These are phyloP conservation scores for Skeletonema costatum DNA, from an alignment of 108 stramenopile genomes.

Conservation along the genomic window DNA sequence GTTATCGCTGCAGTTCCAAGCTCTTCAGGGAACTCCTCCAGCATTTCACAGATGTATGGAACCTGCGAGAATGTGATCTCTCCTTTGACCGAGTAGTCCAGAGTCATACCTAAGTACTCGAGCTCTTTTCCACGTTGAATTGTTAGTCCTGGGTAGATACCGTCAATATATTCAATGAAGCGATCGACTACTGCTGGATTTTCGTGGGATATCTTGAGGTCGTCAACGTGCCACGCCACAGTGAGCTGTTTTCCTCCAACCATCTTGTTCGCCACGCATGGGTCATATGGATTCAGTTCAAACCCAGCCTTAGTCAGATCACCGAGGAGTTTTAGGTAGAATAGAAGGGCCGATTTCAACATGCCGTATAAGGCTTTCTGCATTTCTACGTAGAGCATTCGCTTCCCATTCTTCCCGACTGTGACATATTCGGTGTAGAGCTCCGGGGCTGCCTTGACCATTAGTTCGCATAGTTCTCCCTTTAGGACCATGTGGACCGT, in stretches of 20 bases:
- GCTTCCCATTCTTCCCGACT: constrained; percentile 1
- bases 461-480: constrained; percentile 8
- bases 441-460: constrained; percentile 4
- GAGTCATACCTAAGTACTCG: constrained; percentile 48
- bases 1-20: not conserved
- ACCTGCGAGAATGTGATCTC: constrained; percentile 17
- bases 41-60: constrained; percentile 23
- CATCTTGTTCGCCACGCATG: constrained; percentile 13
- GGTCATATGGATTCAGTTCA: not conserved
- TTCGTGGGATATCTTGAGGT: constrained; percentile 2
- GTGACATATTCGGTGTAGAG: constrained; percentile 11
- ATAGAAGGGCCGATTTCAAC: constrained; percentile 1
- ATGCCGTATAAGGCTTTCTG: constrained; percentile 3
- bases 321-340: not conserved
- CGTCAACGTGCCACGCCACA: constrained; percentile 10
- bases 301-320: constrained; percentile 4
- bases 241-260: not conserved
- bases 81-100: constrained; percentile 9
- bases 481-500: not conserved
- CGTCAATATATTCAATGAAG: not conserved
- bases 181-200: not conserved
- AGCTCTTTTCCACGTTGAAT: constrained; percentile 1
- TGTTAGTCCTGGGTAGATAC: not conserved
- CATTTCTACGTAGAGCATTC: constrained; percentile 13
- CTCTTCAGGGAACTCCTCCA: constrained; percentile 21